These are phyloP conservation scores for Brassica carinata DNA, from an alignment of 345 rosid genomes.

Conservation along the genomic window DNA sequence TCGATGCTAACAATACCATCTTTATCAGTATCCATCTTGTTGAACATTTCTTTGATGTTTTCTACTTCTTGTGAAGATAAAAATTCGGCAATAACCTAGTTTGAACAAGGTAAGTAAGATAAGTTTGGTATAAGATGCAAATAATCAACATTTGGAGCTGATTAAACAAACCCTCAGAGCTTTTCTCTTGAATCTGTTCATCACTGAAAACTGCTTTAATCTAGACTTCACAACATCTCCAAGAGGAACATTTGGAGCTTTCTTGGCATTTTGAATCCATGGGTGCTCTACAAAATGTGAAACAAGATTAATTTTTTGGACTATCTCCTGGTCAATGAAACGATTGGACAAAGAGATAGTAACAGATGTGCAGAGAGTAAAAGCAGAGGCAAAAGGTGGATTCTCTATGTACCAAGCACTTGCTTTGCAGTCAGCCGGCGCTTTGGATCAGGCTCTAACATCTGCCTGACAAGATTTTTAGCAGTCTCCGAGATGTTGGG, in stretches of 20 bases:
- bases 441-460: slow-evolving; percentile 99
- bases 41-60: slow-evolving; percentile 91
- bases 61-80: slow-evolving; percentile 88
- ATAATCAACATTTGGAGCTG: neutral
- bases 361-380: neutral
- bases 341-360: slow-evolving; percentile 4
- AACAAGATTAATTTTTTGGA: neutral
- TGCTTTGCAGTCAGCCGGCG: slow-evolving; percentile 90
- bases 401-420: slow-evolving; percentile 73
- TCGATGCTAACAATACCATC: slow-evolving; percentile 88
- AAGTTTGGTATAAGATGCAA: slow-evolving; percentile 1
- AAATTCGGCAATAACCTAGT: slow-evolving; percentile 94
- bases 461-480: slow-evolving; percentile 81
- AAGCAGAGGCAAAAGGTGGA: slow-evolving; percentile 9
- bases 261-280: slow-evolving; percentile 98
- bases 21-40: slow-evolving; percentile 88
- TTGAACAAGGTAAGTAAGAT: slow-evolving; percentile 25
- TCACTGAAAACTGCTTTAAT: slow-evolving; percentile 96
- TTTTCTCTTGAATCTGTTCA: slow-evolving; percentile 99
- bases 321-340: neutral
- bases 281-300: slow-evolving; percentile 70
- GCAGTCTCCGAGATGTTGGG: slow-evolving; percentile 95
- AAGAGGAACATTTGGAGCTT: slow-evolving; percentile 94
- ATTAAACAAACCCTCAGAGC: slow-evolving; percentile 82
- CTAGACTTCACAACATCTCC: slow-evolving; percentile 99